Conservation (phyloP, 108 stramenopile species). For the Discostella stelligeroides region DNA sequence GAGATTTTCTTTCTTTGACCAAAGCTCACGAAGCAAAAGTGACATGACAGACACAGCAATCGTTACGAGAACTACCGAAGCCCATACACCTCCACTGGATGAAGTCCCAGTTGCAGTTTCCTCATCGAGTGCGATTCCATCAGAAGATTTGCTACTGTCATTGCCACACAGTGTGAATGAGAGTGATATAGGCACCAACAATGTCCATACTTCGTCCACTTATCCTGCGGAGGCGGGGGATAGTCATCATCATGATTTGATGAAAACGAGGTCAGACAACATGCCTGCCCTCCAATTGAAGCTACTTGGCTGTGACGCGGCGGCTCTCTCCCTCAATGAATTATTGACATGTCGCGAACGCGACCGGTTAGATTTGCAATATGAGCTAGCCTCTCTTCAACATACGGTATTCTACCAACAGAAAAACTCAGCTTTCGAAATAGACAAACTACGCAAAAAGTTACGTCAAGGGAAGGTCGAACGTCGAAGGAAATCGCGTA, state of each 20-base stretch:
- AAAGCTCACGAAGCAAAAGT: too few relatives aligned
- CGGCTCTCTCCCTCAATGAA: slow-evolving; percentile 19
- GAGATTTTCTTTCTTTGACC: too few relatives aligned
- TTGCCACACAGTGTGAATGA: neutral
- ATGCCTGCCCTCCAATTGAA: slow-evolving; percentile 8
- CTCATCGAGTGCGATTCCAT: neutral
- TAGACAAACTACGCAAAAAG: slow-evolving; percentile 1
- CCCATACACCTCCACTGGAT: neutral
- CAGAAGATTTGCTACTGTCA: neutral
- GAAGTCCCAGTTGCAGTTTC: neutral
- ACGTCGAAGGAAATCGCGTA: neutral
- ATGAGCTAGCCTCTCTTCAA: slow-evolving; percentile 10
- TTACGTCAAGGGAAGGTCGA: slow-evolving; percentile 13
- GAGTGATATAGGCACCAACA: neutral
- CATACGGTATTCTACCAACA: neutral
- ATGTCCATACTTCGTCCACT: neutral
- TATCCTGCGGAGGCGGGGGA: too few relatives aligned
- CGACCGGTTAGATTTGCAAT: slow-evolving; percentile 14
- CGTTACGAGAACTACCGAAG: neutral
- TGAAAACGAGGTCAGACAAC: too few relatives aligned
- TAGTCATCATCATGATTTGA: too few relatives aligned
- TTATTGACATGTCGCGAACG: slow-evolving; percentile 11
- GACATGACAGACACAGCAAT: too few relatives aligned
- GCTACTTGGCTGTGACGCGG: slow-evolving; percentile 28
- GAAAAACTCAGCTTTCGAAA: neutral